These are phyloP conservation scores for Pyricularia pennisetigena DNA, from an alignment of 2,329 filamentous ascomycete species.

Conservation along the genomic window DNA sequence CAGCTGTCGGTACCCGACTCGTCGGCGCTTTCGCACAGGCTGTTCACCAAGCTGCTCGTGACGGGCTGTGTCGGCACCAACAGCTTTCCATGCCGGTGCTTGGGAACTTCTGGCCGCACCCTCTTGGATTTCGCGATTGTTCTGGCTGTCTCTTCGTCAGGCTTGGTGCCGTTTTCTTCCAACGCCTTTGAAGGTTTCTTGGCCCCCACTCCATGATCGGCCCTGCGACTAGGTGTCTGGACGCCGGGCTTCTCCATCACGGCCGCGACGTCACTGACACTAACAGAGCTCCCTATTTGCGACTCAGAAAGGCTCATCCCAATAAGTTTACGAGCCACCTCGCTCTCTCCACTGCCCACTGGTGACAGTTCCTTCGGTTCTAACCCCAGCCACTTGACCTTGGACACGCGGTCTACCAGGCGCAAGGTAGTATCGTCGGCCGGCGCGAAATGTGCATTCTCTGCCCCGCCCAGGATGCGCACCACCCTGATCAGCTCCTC, in stretches of 20 bases:
- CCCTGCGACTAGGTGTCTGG: conserved; percentile 63
- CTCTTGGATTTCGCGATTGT: conserved; percentile 27
- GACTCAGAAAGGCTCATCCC: conserved; percentile 60
- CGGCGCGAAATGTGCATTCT: conserved; percentile 67
- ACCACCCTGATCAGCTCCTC: conserved; percentile 74
- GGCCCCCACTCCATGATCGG: conserved; percentile 13
- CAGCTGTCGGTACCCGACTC: conserved; percentile 5
- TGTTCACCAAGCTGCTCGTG: conserved; percentile 5
- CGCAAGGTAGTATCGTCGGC: conserved; percentile 72
- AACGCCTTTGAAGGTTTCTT: conserved; percentile 8
- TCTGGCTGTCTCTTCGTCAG: neutral
- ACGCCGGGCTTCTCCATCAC: conserved; percentile 76
- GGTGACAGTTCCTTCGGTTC: conserved; percentile 15
- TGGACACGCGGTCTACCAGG: conserved; percentile 60
- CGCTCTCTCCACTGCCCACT: conserved; percentile 20
- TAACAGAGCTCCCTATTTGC: conserved; percentile 62
- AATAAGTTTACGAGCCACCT: conserved; percentile 49
- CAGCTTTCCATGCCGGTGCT: conserved; percentile 43
- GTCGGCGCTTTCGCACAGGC: conserved; percentile 8
- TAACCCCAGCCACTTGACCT: conserved; percentile 57
- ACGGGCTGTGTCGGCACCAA: conserved; percentile 13
- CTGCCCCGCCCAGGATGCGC: conserved; percentile 56
- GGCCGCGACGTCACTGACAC: conserved; percentile 67
- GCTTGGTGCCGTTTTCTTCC: neutral
- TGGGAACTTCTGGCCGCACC: conserved; percentile 43